These are phyloP conservation scores for Thermomyces lanuginosus DNA, from an alignment of 2,329 filamentous ascomycete species.

Conservation along the genomic window DNA sequence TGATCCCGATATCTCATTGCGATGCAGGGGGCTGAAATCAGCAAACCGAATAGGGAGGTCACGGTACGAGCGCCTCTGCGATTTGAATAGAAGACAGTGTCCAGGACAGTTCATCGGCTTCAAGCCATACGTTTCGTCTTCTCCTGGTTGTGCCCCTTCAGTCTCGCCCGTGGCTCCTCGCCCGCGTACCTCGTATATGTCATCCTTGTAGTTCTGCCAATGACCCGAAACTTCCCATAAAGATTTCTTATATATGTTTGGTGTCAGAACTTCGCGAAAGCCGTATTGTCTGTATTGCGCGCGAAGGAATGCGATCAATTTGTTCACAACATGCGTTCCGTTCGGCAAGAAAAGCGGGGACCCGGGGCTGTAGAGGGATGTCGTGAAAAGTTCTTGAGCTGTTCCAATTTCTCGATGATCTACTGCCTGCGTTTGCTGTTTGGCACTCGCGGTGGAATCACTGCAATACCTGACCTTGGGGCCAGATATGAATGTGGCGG, in stretches of 20 bases:
- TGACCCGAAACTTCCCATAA: slow-evolving; percentile 77
- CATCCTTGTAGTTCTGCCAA: slow-evolving; percentile 76
- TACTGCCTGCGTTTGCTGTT: slow-evolving; percentile 22
- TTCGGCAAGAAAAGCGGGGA: slow-evolving; percentile 73
- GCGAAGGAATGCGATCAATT: slow-evolving; percentile 64
- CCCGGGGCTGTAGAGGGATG: slow-evolving; percentile 63
- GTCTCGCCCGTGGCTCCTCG: slow-evolving; percentile 32
- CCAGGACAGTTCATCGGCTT: slow-evolving; percentile 93
- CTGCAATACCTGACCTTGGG: slow-evolving; percentile 3
- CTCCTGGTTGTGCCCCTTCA: slow-evolving; percentile 32
- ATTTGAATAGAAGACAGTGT: slow-evolving; percentile 70
- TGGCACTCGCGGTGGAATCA: slow-evolving; percentile 5
- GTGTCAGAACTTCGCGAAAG: slow-evolving; percentile 76
- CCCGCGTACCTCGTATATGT: slow-evolving; percentile 68
- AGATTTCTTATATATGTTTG: slow-evolving; percentile 78
- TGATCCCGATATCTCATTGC: slow-evolving; percentile 71
- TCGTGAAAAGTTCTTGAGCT: slow-evolving; percentile 59
- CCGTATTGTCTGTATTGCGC: slow-evolving; percentile 72
- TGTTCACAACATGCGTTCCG: slow-evolving; percentile 69
- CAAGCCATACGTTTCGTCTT: slow-evolving; percentile 60
- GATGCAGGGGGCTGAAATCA: slow-evolving; percentile 73
- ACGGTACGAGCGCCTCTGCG: slow-evolving; percentile 55
- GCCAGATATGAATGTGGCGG: slow-evolving; percentile 8
- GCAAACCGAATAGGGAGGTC: slow-evolving; percentile 72
- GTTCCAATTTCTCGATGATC: slow-evolving; percentile 37